Percentiles rank a stretch among this genome's conserved stretches.
Evolutionary conservation across 2,329 filamentous ascomycete genomes (phyloP).

Genomic region (Neurospora crassa): DNA sequence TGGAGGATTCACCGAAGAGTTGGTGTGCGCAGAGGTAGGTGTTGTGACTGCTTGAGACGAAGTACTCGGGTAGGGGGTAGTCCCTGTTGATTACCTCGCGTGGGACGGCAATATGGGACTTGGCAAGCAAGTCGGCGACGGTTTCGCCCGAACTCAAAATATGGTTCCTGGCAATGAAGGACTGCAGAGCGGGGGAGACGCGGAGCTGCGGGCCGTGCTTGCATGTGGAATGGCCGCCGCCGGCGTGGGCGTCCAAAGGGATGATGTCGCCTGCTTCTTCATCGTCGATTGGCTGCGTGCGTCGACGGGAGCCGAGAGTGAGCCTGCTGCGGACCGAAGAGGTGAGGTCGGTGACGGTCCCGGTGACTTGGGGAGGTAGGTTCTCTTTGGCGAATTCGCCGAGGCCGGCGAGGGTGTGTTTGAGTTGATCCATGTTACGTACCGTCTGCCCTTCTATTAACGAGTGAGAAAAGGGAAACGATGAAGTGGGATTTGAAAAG

Average conservation of each 20-base stretch:
- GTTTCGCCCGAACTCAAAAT: slow-evolving; percentile 40
- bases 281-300: slow-evolving; percentile 28
- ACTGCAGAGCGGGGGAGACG: slow-evolving; percentile 48
- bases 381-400: not conserved
- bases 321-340: not conserved
- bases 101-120: slow-evolving; percentile 30
- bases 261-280: slow-evolving; percentile 37
- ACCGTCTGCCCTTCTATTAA: too few relatives aligned
- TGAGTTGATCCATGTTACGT: not conserved
- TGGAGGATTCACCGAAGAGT: slow-evolving; percentile 53
- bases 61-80: slow-evolving; percentile 58
- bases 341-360: not conserved
- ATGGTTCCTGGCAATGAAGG: slow-evolving; percentile 43
- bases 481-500: not conserved
- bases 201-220: slow-evolving; percentile 39
- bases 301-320: not conserved
- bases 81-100: slow-evolving; percentile 38
- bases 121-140: slow-evolving; percentile 40
- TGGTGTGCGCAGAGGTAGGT: slow-evolving; percentile 64
- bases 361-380: not conserved
- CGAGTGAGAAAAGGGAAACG: not conserved
- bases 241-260: slow-evolving; percentile 41
- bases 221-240: slow-evolving; percentile 47
- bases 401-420: not conserved
- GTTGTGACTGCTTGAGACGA: slow-evolving; percentile 65